Evolutionary conservation across 1,284 basidiomycete species (phyloP).

Genomic region (Sanguinoderma infundibulare): DNA sequence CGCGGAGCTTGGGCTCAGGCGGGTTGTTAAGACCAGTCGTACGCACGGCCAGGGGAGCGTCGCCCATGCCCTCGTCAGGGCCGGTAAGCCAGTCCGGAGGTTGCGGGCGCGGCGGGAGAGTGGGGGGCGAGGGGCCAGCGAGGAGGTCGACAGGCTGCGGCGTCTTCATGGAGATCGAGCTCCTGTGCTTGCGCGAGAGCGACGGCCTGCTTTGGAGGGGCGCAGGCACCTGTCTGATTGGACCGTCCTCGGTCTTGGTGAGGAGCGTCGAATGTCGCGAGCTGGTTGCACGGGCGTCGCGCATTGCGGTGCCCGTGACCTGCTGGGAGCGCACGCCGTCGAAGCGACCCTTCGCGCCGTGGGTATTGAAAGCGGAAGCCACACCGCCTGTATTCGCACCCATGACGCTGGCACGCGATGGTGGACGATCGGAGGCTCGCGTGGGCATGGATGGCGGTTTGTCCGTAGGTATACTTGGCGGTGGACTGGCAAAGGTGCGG

Average conservation of each 20-base stretch:
- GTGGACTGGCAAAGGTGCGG: slow-evolving; percentile 51
- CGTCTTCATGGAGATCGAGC: slow-evolving; percentile 26
- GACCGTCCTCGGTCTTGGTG: slow-evolving; percentile 21
- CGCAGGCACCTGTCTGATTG: slow-evolving; percentile 14
- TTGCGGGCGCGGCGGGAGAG: slow-evolving; percentile 33
- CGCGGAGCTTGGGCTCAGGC: slow-evolving; percentile 53
- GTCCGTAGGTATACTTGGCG: slow-evolving; percentile 15
- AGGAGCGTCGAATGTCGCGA: slow-evolving; percentile 26
- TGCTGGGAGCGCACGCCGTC: slow-evolving; percentile 50
- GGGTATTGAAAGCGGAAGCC: background rate
- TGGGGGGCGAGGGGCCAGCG: slow-evolving; percentile 18
- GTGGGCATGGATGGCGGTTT: slow-evolving; percentile 4
- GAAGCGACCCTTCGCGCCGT: slow-evolving; percentile 19
- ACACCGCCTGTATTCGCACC: slow-evolving; percentile 4
- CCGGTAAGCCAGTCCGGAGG: slow-evolving; percentile 77
- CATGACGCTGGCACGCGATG: slow-evolving; percentile 20
- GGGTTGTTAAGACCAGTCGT: slow-evolving; percentile 11
- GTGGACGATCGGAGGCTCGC: slow-evolving; percentile 16
- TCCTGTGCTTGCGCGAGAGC: slow-evolving; percentile 28
- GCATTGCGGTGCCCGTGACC: slow-evolving; percentile 59
- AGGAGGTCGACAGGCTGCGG: slow-evolving; percentile 20
- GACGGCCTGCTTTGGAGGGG: slow-evolving; percentile 25
- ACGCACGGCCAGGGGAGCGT: slow-evolving; percentile 1
- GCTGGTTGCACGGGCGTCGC: slow-evolving; percentile 40
- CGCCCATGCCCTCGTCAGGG: slow-evolving; percentile 46